Evolutionary conservation across 495 filamentous ascomycete genomes (phyloP), one percentile per base, ranked within the genome.

Genomic region (Xylaria sp.): DNA sequence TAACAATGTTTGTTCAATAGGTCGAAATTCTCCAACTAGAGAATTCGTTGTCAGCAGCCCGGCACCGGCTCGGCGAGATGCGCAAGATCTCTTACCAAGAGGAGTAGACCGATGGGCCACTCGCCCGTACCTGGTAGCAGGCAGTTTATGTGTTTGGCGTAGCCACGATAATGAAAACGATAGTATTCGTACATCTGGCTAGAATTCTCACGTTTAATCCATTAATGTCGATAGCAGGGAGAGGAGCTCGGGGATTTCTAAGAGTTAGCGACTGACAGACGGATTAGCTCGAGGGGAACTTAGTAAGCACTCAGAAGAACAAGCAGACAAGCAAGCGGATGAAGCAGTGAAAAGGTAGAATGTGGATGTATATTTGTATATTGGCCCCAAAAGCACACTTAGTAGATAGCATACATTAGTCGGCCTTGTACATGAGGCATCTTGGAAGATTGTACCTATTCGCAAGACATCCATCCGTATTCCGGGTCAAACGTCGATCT

Each of bases 21-120:
- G 96, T 99, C 76, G 95, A 98, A 83, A 98, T 99, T 61, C 87
- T 98, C 48, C 93, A 98, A 83, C 88, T 99, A 61, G 96, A 98
- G 83, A 98, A 98, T 80, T 83, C 86, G 66, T 86, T 99, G 35
- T 83, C 89, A n/a, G 86, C 91, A 41, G 95, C 96, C 24, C 86
- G 96, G 73, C 89, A 91, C 77, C 85, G 94, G 61, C 83, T 99
- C 46, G 96, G 96, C 70, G 96, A 99, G 85, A 98, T 99, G 97
- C 90, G 96, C 81, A 99, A 98, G 90, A 93, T 98, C 57, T 96
- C 93, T 1, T 99, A 99, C 84, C 94, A 93, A 73, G 93, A 97
- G 77, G 92, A 97, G 59, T 85, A 80, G 72, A 62, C 19, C 14
- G n/a, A 44, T 17, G 29, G 55, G 15, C 0, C 5, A 43, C 5